Evolutionary conservation across 2,329 filamentous ascomycete genomes (phyloP).

Genomic region (Neobulgaria alba): DNA sequence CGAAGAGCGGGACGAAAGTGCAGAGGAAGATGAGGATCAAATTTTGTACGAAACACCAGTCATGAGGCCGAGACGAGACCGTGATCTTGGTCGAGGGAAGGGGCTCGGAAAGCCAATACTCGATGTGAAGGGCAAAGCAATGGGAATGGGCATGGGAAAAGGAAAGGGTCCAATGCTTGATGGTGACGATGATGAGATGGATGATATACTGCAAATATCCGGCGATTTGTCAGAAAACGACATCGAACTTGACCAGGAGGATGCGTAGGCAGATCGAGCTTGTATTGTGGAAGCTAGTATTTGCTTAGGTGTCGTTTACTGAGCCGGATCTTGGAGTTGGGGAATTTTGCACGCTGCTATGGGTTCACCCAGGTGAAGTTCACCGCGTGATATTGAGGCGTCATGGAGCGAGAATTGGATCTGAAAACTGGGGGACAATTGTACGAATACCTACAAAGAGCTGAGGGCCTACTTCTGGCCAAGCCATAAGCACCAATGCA

Average conservation of each 20-base stretch:
- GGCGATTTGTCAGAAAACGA: constrained; percentile 22
- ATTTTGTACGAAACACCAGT: constrained; percentile 24
- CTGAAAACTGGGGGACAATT: no score
- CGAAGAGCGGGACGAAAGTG: constrained; percentile 13
- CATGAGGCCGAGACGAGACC: constrained; percentile 13
- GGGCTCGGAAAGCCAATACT: constrained; percentile 25
- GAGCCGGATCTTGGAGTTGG: no score
- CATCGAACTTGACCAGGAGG: constrained; percentile 19
- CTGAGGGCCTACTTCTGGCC: no score
- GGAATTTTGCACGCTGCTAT: no score
- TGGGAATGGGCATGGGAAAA: constrained; percentile 12
- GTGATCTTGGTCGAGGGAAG: constrained; percentile 14
- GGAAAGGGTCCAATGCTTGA: constrained; percentile 11
- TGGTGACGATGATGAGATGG: constrained; percentile 28
- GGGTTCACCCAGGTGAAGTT: no score
- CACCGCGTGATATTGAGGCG: no score
- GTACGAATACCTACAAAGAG: no score
- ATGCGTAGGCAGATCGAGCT: neutral
- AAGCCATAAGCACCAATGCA: no score
- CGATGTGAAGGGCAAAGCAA: constrained; percentile 6
- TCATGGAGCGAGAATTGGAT: no score
- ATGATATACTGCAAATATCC: constrained; percentile 13
- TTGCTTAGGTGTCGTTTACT: no score
- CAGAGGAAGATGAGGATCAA: constrained; percentile 16
- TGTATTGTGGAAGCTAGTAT: no score